Evolutionary conservation across 2,329 filamentous ascomycete species (phyloP).

Genomic region (Talaromyces sp.): DNA sequence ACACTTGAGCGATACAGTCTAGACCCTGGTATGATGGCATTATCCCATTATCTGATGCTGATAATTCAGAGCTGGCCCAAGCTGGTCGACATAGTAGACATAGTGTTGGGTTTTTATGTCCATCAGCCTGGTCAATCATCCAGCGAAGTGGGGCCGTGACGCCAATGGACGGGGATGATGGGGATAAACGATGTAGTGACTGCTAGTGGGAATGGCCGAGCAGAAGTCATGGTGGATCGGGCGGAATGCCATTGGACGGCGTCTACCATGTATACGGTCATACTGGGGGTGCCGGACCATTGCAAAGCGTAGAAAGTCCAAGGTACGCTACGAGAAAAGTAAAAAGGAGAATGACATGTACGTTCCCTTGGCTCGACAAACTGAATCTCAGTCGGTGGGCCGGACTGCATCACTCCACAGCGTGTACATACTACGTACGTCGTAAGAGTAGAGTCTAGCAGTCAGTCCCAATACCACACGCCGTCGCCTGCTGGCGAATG

Average conservation of each 20-base stretch:
- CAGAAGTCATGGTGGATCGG: neutral
- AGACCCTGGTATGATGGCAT: neutral
- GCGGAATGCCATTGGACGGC: neutral
- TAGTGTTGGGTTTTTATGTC: neutral
- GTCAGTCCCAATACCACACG: no score
- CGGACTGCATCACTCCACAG: neutral
- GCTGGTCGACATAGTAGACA: neutral
- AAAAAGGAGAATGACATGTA: neutral
- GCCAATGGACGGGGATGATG: neutral
- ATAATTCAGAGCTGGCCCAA: neutral
- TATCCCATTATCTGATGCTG: neutral
- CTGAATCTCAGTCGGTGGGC: neutral
- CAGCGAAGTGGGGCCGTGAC: conserved; percentile 2
- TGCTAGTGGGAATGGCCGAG: no score
- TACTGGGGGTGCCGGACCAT: neutral
- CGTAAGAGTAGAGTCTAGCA: no score
- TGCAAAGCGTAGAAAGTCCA: neutral
- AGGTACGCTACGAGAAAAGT: neutral
- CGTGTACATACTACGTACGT: no score
- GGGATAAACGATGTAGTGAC: neutral
- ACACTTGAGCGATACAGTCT: neutral
- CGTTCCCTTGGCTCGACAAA: neutral
- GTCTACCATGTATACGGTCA: neutral
- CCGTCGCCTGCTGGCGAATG: neutral
- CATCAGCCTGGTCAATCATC: neutral